Base-by-base conservation (phyloP, 2,329 filamentous ascomycete genomes). In the Thelonectria olida region DNA sequence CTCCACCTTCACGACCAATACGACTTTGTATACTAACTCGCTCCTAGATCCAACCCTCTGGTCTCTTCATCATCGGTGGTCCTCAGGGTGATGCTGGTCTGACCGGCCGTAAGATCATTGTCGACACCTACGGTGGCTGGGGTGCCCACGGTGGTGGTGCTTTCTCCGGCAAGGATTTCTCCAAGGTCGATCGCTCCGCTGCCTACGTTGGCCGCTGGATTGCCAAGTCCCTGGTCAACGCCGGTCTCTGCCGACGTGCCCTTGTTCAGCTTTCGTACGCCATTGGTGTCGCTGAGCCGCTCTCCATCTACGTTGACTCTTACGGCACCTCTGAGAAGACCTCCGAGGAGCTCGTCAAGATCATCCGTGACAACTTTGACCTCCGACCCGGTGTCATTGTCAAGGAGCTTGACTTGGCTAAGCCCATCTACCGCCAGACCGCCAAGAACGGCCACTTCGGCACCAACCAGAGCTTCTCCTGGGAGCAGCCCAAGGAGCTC, bases 131-230 rank as follows among this genome's bases (percentile, higher is more conserved):
- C 85, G 96, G 96, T 86, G 96, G 96, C 76, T 98, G 96, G 96
- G 96, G 96, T 85, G 96, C 96, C 74, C 96, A 99, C 88, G 96
- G 96, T 87, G 96, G 96, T 87, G 96, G 96, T 91, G 96, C 96
- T 81, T 99, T 99, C 92, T 98, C 96, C 75, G 96, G 96, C 77
- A 99, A 99, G 91, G 96, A 99, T 82, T 99, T 97, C 90, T 97
- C 93, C 88, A 99, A 99, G 89, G 96, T 99, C 82, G 96, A 99
- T 80, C 92, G 96, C 75, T 98, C 96, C 54, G 96, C 96, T 71
- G 96, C 96, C 76, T 99, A 99, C 85, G 90, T 98, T 73, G 94
- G 88, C 72, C 93, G 96, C 80, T 99, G 96, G 96, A 94, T 99
- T 80, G 96, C 96, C 84, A 99, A 99, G 89, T 99, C 96, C 41